phyloP scores from a whole-genome alignment of 2,329 filamentous ascomycete genomes.

The Lecanicillium sp. region DNA sequence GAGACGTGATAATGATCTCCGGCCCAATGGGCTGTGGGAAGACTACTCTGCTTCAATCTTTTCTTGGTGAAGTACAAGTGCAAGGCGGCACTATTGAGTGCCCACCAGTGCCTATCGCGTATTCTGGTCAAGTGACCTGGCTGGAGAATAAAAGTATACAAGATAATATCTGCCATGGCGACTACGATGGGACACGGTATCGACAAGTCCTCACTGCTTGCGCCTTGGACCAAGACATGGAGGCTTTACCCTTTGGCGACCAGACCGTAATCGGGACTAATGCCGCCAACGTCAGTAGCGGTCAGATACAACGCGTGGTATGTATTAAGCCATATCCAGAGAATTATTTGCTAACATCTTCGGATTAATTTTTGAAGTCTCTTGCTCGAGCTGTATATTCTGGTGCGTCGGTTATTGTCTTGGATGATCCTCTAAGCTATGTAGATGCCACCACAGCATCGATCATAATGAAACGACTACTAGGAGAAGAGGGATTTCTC shows the following conservation, averaged over 20 bases:
- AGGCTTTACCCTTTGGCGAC: neutral
- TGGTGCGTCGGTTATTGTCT: neutral
- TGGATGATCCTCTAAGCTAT: constrained; percentile 10
- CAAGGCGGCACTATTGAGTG: neutral
- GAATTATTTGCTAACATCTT: too few species aligned
- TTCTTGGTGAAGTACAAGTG: constrained; percentile 1
- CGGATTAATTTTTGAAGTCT: too few species aligned
- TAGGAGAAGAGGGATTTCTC: neutral
- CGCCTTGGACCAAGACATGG: constrained; percentile 1
- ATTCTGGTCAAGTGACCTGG: constrained; percentile 27
- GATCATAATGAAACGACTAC: neutral
- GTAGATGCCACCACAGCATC: constrained; percentile 1
- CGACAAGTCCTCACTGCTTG: neutral
- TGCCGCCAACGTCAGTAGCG: constrained; percentile 1
- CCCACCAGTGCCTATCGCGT: constrained; percentile 6
- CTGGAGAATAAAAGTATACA: constrained; percentile 30
- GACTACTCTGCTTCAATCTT: neutral
- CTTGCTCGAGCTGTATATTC: constrained; percentile 9
- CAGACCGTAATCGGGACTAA: neutral
- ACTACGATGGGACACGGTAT: neutral
- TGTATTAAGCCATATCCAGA: too few species aligned
- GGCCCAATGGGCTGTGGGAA: constrained; percentile 4
- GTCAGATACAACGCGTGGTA: constrained; percentile 1
- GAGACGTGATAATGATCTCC: constrained; percentile 1
- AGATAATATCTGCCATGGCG: constrained; percentile 22